Conservation (phyloP, 192 early-diverging fungal genomes). For the Entomortierella beljakovae region DNA sequence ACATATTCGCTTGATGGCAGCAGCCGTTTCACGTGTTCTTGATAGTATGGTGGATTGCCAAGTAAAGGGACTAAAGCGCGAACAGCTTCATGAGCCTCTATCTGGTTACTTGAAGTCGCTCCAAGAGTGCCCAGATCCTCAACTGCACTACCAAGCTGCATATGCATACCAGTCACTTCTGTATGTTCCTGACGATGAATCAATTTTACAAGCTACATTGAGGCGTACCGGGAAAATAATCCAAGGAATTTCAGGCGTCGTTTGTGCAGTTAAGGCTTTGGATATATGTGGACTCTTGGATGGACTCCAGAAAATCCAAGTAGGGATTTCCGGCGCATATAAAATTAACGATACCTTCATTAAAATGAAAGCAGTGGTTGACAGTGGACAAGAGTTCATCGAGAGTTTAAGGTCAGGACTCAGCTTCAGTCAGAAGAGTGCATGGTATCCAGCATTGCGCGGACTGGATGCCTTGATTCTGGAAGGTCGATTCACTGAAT, state of each 20-base stretch:
- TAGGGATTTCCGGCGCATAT: neutral
- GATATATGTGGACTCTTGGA: neutral
- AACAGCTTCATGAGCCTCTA: neutral
- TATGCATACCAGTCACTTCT: conserved; percentile 2
- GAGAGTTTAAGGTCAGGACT: neutral
- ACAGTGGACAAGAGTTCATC: neutral
- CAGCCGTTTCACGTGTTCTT: neutral
- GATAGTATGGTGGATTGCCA: conserved; percentile 7
- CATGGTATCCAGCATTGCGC: conserved; percentile 7
- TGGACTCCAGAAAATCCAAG: neutral
- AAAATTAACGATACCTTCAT: neutral
- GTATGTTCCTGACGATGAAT: conserved; percentile 7
- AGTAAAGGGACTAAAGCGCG: conserved; percentile 2
- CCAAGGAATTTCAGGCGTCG: neutral
- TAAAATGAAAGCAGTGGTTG: neutral
- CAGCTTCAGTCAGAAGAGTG: neutral
- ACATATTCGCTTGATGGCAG: neutral
- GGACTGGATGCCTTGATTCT: neutral
- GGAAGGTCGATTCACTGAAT: neutral
- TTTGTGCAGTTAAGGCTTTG: neutral
- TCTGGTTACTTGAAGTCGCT: neutral
- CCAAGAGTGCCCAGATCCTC: neutral
- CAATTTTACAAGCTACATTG: neutral
- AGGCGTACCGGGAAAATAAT: neutral
- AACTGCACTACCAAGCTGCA: conserved; percentile 3